Evolutionary conservation across 257 asterid species (phyloP).

Genomic region (Capsicum pubescens): DNA sequence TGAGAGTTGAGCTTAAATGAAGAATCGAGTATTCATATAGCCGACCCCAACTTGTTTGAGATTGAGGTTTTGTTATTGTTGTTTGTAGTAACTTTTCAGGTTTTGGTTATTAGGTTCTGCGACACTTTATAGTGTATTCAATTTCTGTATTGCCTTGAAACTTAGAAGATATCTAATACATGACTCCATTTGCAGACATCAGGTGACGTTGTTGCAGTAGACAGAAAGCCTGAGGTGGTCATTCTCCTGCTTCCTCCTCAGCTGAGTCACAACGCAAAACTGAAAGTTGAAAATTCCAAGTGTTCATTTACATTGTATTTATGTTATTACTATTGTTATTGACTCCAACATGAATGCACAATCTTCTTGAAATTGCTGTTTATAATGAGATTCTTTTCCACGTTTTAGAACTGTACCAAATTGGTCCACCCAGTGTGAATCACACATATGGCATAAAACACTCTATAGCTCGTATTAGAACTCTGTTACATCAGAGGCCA

Average conservation of each 20-base stretch:
- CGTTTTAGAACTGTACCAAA: background rate
- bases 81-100: background rate
- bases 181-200: background rate
- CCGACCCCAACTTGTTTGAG: too few species aligned
- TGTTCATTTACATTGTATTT: slow-evolving; percentile 5
- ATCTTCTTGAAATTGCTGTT: background rate
- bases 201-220: slow-evolving; percentile 6
- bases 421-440: background rate
- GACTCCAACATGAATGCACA: background rate
- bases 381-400: background rate
- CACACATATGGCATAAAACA: background rate
- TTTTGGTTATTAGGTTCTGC: background rate
- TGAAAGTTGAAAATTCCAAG: background rate
- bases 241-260: background rate
- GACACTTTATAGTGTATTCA: background rate
- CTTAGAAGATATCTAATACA: slow-evolving; percentile 10
- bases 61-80: too few species aligned
- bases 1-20: too few species aligned
- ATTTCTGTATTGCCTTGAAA: background rate
- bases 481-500: background rate
- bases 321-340: background rate
- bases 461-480: background rate
- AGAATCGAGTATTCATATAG: too few species aligned
- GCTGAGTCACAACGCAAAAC: background rate
- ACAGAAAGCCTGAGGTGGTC: background rate